Conservation (phyloP, 192 early-diverging fungal species). For the Podila verticillata region DNA sequence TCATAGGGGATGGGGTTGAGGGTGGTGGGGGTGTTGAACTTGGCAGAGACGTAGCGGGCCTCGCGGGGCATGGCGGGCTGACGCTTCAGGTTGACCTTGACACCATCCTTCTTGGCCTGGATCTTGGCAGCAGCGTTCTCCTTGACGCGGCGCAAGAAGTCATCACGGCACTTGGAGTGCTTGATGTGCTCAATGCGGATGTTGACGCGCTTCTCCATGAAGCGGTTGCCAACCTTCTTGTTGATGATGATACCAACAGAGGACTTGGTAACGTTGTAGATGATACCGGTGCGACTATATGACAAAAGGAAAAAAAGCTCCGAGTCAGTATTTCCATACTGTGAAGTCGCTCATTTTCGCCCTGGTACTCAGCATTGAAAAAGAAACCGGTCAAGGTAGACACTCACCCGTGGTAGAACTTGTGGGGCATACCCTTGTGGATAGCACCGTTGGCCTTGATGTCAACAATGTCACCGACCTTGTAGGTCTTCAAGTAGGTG, state of each 20-base stretch:
- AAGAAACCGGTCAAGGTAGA: conserved; percentile 89
- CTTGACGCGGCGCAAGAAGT: conserved; percentile 98
- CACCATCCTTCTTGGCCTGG: conserved; percentile 85
- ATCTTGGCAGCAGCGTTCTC: conserved; percentile 87
- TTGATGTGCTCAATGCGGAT: conserved; percentile 98
- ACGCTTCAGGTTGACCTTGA: conserved; percentile 88
- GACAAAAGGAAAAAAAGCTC: conserved; percentile 9
- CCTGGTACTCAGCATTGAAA: conserved; percentile 64
- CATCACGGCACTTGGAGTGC: conserved; percentile 99
- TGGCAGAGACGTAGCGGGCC: conserved; percentile 88
- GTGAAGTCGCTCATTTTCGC: too few relatives aligned
- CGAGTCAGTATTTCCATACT: conserved; percentile 53
- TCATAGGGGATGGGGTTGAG: conserved; percentile 97
- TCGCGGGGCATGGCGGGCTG: conserved; percentile 88
- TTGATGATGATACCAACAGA: conserved; percentile 98
- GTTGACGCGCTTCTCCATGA: conserved; percentile 98
- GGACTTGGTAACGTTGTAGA: conserved; percentile 99
- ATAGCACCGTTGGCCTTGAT: conserved; percentile 99
- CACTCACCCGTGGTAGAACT: conserved; percentile 97
- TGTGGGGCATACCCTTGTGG: conserved; percentile 99
- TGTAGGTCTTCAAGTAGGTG: conserved; percentile 98
- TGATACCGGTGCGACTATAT: conserved; percentile 91
- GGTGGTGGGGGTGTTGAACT: conserved; percentile 91
- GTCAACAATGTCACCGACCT: conserved; percentile 99
- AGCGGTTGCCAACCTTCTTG: conserved; percentile 98